Base-by-base conservation (phyloP, 768 basidiomycete species). In the Agrocybe pediades region DNA sequence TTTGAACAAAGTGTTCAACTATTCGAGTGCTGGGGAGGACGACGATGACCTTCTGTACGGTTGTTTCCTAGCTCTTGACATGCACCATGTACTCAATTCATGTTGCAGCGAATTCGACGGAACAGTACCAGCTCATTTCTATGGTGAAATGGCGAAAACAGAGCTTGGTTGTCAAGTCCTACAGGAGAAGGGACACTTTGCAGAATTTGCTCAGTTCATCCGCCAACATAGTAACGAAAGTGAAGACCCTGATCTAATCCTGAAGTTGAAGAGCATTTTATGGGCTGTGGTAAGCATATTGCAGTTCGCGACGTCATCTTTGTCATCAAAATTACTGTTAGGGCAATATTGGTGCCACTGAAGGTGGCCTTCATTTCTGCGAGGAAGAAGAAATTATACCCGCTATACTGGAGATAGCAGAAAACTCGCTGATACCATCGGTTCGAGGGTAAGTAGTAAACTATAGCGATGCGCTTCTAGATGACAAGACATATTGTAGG, bases 91-190 rank as follows among this genome's bases (percentile, higher is more conserved):
- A 15, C 13, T 41, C 23, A 44, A 58, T 25, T 51, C 57, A 24
- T 24, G 19, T 9, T 19, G 7, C 62, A 88, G 87, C n/a, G 79
- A 81, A 17, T 92, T 90, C 53, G 94, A 95, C 48, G 90, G 89
- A 11, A 87, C 87, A 9, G 91, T 94, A 11, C 97, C 96, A 2
- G 86, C 90, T 1, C 95, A 99, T 68, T 98, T 99, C 71, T 96
- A 98, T 62, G 96, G 96, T 19, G 96, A 98, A 70, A 91, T 98
- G 82, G 88, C 95, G 42, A 98, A 97, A 70, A 98, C 97, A 2
- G 90, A 91, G 51, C 86, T 95, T 45, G 97, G 97, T 0, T 96
- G 95, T 69, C 90, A 91, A 64, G 86, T 95, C 9, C 73, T 99
- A 36, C 84, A 87, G 54, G 94, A 95, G 54, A 94, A 90, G 60